Percentiles rank a stretch among this genome's conserved stretches.
These are phyloP conservation scores for Akebia trifoliata DNA, from an alignment of 164 flowering plant genomes.

Conservation along the genomic window DNA sequence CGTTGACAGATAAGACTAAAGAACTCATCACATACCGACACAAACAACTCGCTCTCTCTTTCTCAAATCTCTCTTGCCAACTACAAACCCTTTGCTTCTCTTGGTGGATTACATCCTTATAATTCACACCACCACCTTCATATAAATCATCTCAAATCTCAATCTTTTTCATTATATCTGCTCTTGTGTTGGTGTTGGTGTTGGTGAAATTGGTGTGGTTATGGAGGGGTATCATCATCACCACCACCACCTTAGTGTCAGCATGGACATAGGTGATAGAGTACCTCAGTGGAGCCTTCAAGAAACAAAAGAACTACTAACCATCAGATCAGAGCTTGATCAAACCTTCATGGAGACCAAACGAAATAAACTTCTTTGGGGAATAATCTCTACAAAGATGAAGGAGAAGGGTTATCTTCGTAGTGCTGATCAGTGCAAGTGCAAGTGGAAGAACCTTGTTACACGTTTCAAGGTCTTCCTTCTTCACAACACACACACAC, in stretches of 20 bases:
- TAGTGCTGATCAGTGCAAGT: conserved; percentile 94
- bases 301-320: conserved; percentile 73
- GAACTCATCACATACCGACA: neutral
- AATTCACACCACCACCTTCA: too few relatives aligned
- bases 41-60: too few relatives aligned
- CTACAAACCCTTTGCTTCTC: too few relatives aligned
- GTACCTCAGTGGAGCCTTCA: conserved; percentile 87
- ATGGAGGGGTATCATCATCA: conserved; percentile 49
- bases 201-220: too few relatives aligned
- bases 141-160: too few relatives aligned
- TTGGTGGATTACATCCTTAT: too few relatives aligned
- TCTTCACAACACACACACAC: too few relatives aligned
- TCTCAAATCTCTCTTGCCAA: neutral
- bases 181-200: too few relatives aligned
- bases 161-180: too few relatives aligned
- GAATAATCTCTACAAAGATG: conserved; percentile 65
- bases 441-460: conserved; percentile 93
- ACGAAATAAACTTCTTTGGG: conserved; percentile 80
- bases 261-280: conserved; percentile 40
- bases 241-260: conserved; percentile 19
- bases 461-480: conserved; percentile 85
- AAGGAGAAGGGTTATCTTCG: conserved; percentile 72
- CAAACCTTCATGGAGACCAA: conserved; percentile 90
- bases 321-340: conserved; percentile 69
- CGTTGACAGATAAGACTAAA: conserved; percentile 27